Conservation (phyloP, 2,329 filamentous ascomycete genomes). For the Talaromyces sp. region DNA sequence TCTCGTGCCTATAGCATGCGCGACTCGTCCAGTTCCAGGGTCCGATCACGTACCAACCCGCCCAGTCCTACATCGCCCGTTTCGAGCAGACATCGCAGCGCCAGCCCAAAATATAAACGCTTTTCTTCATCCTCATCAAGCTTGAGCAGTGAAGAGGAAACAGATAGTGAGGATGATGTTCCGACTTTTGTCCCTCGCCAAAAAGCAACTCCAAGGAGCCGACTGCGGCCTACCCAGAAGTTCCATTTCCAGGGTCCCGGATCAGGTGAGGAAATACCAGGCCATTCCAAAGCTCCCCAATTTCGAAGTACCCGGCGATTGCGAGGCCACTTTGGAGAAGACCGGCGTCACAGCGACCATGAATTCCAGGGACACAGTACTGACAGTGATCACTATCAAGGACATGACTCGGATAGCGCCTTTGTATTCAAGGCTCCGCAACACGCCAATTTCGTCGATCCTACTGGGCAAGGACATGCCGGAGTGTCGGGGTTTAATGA, state of each 20-base stretch:
- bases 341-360: slow-evolving; percentile 14
- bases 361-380: slow-evolving; percentile 19
- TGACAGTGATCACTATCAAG: slow-evolving; percentile 25
- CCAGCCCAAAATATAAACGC: slow-evolving; percentile 37
- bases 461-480: neutral
- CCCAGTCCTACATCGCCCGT: slow-evolving; percentile 27
- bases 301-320: slow-evolving; percentile 10
- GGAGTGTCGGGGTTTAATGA: neutral
- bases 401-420: slow-evolving; percentile 18
- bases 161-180: slow-evolving; percentile 9
- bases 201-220: slow-evolving; percentile 38
- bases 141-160: slow-evolving; percentile 35
- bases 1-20: slow-evolving; percentile 51
- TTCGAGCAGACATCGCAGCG: slow-evolving; percentile 36
- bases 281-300: slow-evolving; percentile 5
- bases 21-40: slow-evolving; percentile 39
- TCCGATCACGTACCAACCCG: slow-evolving; percentile 31
- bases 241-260: slow-evolving; percentile 20
- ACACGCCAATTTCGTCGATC: neutral
- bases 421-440: slow-evolving; percentile 14
- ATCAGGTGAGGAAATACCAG: slow-evolving; percentile 27
- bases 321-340: slow-evolving; percentile 14
- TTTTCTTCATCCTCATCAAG: slow-evolving; percentile 30
- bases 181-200: slow-evolving; percentile 22
- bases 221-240: slow-evolving; percentile 27